Conservation (phyloP, 73 alveolate genomes). For the Uronychia setigera region DNA sequence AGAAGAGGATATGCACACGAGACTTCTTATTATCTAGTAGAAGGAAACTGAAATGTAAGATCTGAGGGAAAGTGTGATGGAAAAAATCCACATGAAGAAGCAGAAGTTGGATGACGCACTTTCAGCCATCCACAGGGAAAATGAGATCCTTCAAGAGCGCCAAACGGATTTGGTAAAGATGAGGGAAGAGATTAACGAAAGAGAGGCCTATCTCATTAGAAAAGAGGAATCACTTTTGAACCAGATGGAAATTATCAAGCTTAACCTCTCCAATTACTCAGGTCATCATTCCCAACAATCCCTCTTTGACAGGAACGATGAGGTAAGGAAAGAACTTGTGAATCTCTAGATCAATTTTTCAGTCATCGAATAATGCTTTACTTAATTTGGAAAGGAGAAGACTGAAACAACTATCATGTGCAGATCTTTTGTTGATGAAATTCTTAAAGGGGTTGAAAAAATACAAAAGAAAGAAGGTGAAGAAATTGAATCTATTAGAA, state of each 20-base stretch:
- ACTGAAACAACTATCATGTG: not conserved
- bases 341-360: no score
- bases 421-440: not conserved
- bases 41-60: not conserved
- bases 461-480: not conserved
- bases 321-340: not conserved
- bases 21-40: not conserved
- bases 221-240: not conserved
- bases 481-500: not conserved
- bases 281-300: no score
- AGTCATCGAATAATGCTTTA: not conserved
- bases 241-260: not conserved
- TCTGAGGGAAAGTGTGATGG: not conserved
- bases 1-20: not conserved
- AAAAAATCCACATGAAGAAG: not conserved
- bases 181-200: not conserved
- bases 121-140: not conserved
- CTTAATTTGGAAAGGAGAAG: not conserved
- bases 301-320: not conserved
- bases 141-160: not conserved
- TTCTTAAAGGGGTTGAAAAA: not conserved
- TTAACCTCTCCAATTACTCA: no score
- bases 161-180: not conserved
- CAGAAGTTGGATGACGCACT: not conserved
- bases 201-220: not conserved